These are phyloP conservation scores for Claviceps sp. DNA, from an alignment of 2,329 filamentous ascomycete species.

Conservation along the genomic window DNA sequence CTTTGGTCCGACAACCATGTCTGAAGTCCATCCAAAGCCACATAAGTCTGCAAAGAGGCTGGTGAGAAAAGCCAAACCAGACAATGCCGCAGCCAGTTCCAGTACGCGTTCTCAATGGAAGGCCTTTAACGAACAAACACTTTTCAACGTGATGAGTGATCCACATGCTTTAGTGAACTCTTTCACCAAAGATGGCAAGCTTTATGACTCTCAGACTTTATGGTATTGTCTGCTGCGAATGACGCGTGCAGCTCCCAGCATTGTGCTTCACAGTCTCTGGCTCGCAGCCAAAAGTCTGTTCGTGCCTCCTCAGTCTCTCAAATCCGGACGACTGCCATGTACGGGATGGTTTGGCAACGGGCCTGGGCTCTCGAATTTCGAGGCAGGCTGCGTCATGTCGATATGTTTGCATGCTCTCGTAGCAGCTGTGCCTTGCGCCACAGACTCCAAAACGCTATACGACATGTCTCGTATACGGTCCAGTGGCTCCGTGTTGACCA, in stretches of 20 bases:
- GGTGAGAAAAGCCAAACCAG: constrained; percentile 1
- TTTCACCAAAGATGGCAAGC: constrained; percentile 38
- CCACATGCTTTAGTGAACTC: constrained; percentile 41
- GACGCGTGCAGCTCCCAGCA: constrained; percentile 39
- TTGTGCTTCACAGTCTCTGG: constrained; percentile 54
- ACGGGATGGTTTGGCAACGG: constrained; percentile 3
- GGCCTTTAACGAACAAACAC: constrained; percentile 47
- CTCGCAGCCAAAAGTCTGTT: constrained; percentile 45
- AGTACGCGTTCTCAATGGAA: constrained; percentile 35
- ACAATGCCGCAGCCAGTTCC: neutral
- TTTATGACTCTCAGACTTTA: constrained; percentile 46
- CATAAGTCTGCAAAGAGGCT: constrained; percentile 6
- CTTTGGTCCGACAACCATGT: constrained; percentile 21
- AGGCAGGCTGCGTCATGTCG: constrained; percentile 40
- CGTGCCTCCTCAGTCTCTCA: constrained; percentile 34
- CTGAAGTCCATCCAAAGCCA: constrained; percentile 8
- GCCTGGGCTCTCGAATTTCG: constrained; percentile 23
- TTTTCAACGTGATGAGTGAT: constrained; percentile 50
- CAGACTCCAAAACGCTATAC: constrained; percentile 33
- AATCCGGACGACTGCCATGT: constrained; percentile 22
- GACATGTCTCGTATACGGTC: constrained; percentile 49
- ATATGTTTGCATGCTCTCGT: constrained; percentile 51
- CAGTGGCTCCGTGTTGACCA: constrained; percentile 35
- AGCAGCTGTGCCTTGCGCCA: constrained; percentile 39
- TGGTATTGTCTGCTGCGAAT: constrained; percentile 52